phyloP scores from a whole-genome alignment of 129 eudicot genomes.

The Pittosporum tobira region DNA sequence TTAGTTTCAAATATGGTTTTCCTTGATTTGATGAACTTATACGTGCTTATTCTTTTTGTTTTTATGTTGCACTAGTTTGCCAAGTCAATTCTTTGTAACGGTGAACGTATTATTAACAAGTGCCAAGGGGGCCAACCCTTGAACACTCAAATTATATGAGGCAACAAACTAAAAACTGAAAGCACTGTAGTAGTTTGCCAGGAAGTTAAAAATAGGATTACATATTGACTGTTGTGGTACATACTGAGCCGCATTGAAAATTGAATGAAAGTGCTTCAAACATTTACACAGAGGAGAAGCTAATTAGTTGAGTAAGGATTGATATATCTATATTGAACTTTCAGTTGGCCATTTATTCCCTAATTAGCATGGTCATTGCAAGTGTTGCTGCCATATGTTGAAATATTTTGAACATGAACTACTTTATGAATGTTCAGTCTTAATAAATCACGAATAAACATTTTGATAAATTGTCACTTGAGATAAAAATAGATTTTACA shows the following conservation, averaged over 20 bases:
- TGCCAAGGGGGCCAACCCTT: no score
- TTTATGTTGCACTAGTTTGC: background rate
- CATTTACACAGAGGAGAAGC: no score
- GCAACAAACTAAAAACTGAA: no score
- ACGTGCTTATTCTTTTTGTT: conserved; percentile 1
- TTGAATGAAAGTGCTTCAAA: background rate
- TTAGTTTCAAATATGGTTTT: background rate
- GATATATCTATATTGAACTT: background rate
- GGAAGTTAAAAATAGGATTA: no score
- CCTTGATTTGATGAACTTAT: background rate
- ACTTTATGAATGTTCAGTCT: background rate
- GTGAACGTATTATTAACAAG: no score
- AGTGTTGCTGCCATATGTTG: background rate
- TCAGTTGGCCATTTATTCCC: background rate
- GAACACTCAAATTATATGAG: no score
- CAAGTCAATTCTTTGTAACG: no score
- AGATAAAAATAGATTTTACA: background rate
- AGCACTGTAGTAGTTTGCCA: no score
- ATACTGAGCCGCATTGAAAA: background rate
- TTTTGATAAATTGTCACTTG: background rate
- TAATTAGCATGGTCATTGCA: background rate
- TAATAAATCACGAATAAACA: no score
- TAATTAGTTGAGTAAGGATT: background rate
- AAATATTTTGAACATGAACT: background rate
- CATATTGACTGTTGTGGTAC: no score